Evolutionary conservation across 345 rosid species (phyloP).

Genomic region (Brassica juncea): DNA sequence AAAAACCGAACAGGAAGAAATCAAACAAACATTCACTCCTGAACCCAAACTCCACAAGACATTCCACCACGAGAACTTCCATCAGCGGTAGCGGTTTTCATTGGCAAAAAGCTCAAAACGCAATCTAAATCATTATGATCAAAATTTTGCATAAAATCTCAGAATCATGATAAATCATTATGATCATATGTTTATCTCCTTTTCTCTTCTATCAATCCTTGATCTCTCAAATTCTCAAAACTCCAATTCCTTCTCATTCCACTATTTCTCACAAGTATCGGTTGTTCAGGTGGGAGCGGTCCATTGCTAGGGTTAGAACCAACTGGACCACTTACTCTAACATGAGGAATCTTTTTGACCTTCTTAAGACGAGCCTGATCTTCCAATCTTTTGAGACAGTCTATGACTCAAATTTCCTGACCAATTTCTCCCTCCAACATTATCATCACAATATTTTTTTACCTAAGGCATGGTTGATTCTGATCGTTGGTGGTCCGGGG

Average conservation of each 20-base stretch:
- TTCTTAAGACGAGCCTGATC: constrained; percentile 35
- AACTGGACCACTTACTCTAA: constrained; percentile 42
- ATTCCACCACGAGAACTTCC: too few relatives aligned
- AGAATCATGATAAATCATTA: too few relatives aligned
- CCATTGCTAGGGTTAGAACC: constrained; percentile 10
- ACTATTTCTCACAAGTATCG: constrained; percentile 64
- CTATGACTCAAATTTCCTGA: constrained; percentile 50
- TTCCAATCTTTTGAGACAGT: constrained; percentile 30
- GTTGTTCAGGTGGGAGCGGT: constrained; percentile 33
- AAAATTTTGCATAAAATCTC: too few relatives aligned
- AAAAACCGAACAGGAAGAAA: too few relatives aligned
- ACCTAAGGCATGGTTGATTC: constrained; percentile 39
- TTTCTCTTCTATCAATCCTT: constrained; percentile 24
- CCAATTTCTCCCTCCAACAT: constrained; percentile 30
- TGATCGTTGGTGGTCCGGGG: constrained; percentile 31
- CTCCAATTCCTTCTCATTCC: constrained; percentile 95
- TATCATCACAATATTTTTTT: constrained; percentile 30
- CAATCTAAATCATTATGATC: too few relatives aligned
- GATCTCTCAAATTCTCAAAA: constrained; percentile 56
- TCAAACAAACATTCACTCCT: too few relatives aligned
- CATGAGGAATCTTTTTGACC: constrained; percentile 39
- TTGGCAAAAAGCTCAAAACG: too few relatives aligned
- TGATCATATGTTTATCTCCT: too few relatives aligned
- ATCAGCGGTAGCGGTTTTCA: too few relatives aligned
- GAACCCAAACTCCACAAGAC: too few relatives aligned